Percentiles rank a stretch among this genome's conserved stretches.
Evolutionary conservation across 805 yeast genomes (phyloP).

Genomic region (Ogataea saltuana): DNA sequence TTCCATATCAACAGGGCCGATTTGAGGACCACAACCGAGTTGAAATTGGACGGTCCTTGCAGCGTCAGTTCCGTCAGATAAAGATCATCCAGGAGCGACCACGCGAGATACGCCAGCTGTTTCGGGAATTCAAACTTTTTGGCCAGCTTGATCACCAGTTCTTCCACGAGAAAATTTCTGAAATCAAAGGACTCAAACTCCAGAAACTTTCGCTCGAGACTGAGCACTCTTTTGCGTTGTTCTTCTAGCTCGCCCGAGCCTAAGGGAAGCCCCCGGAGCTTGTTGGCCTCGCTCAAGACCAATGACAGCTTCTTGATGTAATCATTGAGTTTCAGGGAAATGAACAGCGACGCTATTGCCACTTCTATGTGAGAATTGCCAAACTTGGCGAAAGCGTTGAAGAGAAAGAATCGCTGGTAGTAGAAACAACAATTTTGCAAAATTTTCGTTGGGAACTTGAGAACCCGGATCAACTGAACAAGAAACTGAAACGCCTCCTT

Average conservation of each 20-base stretch:
- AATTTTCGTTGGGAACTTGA: constrained; percentile 70
- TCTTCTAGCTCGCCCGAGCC: constrained; percentile 43
- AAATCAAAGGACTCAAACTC: constrained; percentile 83
- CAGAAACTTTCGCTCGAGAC: constrained; percentile 67
- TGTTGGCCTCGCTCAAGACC: constrained; percentile 51
- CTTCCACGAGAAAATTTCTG: constrained; percentile 66
- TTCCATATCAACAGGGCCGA: constrained; percentile 44
- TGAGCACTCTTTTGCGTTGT: constrained; percentile 56
- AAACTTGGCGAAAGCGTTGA: constrained; percentile 57
- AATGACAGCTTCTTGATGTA: constrained; percentile 75
- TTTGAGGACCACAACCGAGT: constrained; percentile 67
- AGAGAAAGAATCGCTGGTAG: constrained; percentile 69
- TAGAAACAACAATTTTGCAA: constrained; percentile 70
- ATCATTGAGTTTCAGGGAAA: constrained; percentile 80
- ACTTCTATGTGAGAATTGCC: constrained; percentile 52
- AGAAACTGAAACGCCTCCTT: constrained; percentile 52
- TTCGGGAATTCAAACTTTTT: constrained; percentile 49
- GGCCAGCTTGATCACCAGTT: constrained; percentile 59
- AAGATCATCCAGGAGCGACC: constrained; percentile 77
- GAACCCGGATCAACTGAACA: constrained; percentile 49
- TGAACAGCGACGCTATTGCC: constrained; percentile 66
- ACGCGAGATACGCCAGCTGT: constrained; percentile 55
- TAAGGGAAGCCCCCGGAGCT: constrained; percentile 33
- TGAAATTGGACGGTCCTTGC: constrained; percentile 72
- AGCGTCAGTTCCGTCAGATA: constrained; percentile 68